Percentiles rank a stretch among this genome's conserved stretches.
Evolutionary conservation across 2,329 filamentous ascomycete species (phyloP).

Genomic region (Arthrinium puccinioides): DNA sequence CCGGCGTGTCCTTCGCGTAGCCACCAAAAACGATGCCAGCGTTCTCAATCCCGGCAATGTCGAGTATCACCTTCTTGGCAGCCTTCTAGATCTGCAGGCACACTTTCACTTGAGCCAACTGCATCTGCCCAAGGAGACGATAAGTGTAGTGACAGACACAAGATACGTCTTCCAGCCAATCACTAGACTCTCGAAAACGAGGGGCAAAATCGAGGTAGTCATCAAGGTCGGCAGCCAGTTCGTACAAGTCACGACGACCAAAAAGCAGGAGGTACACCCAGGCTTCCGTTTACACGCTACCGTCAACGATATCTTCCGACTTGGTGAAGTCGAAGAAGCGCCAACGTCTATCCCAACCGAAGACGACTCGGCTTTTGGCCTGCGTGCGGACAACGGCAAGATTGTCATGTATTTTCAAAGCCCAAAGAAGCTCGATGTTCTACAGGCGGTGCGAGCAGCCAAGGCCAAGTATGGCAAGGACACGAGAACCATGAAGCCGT

Average conservation of each 20-base stretch:
- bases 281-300: constrained; percentile 54
- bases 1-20: constrained; percentile 53
- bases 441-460: constrained; percentile 55
- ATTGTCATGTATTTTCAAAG: constrained; percentile 68
- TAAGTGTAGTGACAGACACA: constrained; percentile 60
- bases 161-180: constrained; percentile 59
- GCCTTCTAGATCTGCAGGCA: constrained; percentile 54
- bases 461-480: constrained; percentile 61
- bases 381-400: constrained; percentile 62
- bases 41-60: constrained; percentile 58
- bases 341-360: constrained; percentile 57
- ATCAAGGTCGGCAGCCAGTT: constrained; percentile 65
- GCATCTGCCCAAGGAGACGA: constrained; percentile 62
- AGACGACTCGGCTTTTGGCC: constrained; percentile 60
- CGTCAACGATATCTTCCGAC: constrained; percentile 63
- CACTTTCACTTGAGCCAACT: constrained; percentile 62
- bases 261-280: constrained; percentile 61
- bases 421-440: constrained; percentile 53
- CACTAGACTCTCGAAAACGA: constrained; percentile 58
- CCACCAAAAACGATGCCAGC: constrained; percentile 51
- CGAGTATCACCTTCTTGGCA: constrained; percentile 60
- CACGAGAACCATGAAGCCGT: constrained; percentile 49
- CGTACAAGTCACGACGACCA: constrained; percentile 61
- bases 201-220: constrained; percentile 62
- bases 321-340: constrained; percentile 61